Evolutionary conservation across 441 rosid genomes (phyloP).

Genomic region (Metrosideros polymorpha): DNA sequence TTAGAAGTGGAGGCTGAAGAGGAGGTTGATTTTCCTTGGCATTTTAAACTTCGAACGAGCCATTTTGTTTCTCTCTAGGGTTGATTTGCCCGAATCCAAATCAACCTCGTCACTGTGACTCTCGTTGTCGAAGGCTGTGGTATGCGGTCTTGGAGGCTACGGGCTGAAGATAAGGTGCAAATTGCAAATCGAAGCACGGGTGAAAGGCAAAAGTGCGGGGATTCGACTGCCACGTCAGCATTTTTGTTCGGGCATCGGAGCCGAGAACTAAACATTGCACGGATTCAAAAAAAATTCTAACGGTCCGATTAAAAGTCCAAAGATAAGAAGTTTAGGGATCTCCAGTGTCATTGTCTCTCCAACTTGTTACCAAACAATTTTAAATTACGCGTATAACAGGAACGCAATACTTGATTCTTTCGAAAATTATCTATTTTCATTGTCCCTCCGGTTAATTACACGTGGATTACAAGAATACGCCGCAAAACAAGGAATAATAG

Average conservation of each 20-base stretch:
- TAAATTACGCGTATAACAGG: fast-evolving
- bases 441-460: background rate
- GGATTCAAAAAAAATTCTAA: background rate
- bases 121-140: background rate
- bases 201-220: too few species aligned
- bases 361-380: background rate
- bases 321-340: background rate
- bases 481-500: background rate
- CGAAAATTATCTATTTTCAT: background rate
- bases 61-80: background rate
- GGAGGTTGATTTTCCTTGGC: background rate
- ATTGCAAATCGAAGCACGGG: too few species aligned
- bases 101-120: background rate
- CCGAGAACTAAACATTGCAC: background rate
- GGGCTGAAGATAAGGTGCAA: too few species aligned
- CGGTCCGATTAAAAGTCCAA: background rate
- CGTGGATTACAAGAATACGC: too few species aligned
- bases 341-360: fast-evolving
- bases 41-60: background rate
- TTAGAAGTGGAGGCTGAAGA: background rate
- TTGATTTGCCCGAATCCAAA: background rate
- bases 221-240: background rate
- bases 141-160: too few species aligned
- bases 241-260: background rate
- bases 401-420: background rate